These are phyloP conservation scores for Astraeus odoratus DNA, from an alignment of 768 basidiomycete genomes.

Conservation along the genomic window DNA sequence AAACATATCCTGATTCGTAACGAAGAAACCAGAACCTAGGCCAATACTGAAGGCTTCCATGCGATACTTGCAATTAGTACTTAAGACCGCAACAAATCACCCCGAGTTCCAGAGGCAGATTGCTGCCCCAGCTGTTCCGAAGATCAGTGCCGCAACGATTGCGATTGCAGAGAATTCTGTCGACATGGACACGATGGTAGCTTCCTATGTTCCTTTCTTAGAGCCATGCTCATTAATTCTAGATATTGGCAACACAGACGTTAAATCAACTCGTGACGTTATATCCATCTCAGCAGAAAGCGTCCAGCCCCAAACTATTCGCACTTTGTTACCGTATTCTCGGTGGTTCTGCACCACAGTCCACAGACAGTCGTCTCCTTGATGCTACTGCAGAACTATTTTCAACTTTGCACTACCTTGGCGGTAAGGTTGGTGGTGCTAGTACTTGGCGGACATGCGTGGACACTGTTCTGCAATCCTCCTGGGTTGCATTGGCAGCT, in stretches of 20 bases:
- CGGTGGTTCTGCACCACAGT: conserved; percentile 42
- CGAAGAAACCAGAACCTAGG: conserved; percentile 61
- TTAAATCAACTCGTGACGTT: conserved; percentile 50
- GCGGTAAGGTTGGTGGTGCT: conserved; percentile 72
- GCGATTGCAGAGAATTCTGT: conserved; percentile 44
- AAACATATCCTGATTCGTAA: conserved; percentile 11
- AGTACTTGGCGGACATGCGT: conserved; percentile 70
- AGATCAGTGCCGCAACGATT: conserved; percentile 57
- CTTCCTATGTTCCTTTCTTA: conserved; percentile 1
- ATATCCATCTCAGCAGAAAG: conserved; percentile 63
- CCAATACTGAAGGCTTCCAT: conserved; percentile 58
- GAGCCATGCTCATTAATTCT: conserved; percentile 11
- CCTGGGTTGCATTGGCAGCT: conserved; percentile 53
- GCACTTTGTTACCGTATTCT: conserved; percentile 49
- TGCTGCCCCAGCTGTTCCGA: conserved; percentile 61
- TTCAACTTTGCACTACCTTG: conserved; percentile 57
- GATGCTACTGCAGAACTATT: conserved; percentile 52
- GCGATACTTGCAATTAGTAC: conserved; percentile 56
- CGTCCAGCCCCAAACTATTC: conserved; percentile 46
- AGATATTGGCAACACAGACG: conserved; percentile 41
- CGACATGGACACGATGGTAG: conserved; percentile 52
- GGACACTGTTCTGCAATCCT: conserved; percentile 60
- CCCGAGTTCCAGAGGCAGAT: conserved; percentile 81
- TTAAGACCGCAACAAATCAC: conserved; percentile 50
- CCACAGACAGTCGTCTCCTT: conserved; percentile 34